Evolutionary conservation across 805 yeast genomes (phyloP).

Genomic region (Nakazawaea wickerhamii): DNA sequence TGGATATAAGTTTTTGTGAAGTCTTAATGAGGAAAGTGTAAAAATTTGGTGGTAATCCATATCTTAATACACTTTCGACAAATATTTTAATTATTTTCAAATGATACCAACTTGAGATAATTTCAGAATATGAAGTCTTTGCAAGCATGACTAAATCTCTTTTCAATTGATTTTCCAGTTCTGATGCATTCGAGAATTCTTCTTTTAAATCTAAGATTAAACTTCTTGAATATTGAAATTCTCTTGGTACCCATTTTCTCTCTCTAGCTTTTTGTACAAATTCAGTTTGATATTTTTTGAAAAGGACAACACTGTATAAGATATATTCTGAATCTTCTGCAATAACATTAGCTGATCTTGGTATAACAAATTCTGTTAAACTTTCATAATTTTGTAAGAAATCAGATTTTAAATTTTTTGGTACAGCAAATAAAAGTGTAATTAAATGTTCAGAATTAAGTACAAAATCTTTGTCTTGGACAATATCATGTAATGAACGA

Average conservation of each 20-base stretch:
- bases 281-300: conserved; percentile 72
- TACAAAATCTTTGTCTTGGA: conserved; percentile 77
- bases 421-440: conserved; percentile 86
- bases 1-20: conserved; percentile 36
- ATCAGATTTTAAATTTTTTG: conserved; percentile 52
- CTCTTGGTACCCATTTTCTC: conserved; percentile 87
- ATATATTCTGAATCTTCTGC: conserved; percentile 68
- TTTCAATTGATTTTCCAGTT: conserved; percentile 65
- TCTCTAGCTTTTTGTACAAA: conserved; percentile 74
- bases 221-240: conserved; percentile 80
- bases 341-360: conserved; percentile 74
- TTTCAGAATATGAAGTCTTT: conserved; percentile 84
- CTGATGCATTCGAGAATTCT: conserved; percentile 72
- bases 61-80: conserved; percentile 91
- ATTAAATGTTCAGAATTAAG: conserved; percentile 80
- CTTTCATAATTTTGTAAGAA: conserved; percentile 74
- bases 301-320: conserved; percentile 75
- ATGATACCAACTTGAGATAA: conserved; percentile 84
- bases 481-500: conserved; percentile 84
- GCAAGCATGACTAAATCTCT: conserved; percentile 80
- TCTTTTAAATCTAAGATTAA: conserved; percentile 63
- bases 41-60: conserved; percentile 94
- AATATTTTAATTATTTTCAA: conserved; percentile 80
- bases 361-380: conserved; percentile 76
- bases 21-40: conserved; percentile 45